These are phyloP conservation scores for Ambrosia artemisiifolia DNA, from an alignment of 129 eudicot species.

Conservation along the genomic window DNA sequence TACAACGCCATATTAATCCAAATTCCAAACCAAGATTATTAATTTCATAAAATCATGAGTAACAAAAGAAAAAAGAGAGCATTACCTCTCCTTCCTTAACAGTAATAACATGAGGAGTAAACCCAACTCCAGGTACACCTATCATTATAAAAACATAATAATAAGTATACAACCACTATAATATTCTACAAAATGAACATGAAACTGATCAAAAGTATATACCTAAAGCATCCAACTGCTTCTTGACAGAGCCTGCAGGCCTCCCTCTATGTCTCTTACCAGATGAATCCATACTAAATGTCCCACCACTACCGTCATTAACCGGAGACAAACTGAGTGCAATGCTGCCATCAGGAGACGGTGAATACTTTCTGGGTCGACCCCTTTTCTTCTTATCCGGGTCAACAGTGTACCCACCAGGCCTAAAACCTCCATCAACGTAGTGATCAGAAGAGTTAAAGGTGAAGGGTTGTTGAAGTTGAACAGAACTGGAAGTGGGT, in stretches of 20 bases:
- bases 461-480: constrained; percentile 33
- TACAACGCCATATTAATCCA: not conserved
- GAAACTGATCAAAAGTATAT: not conserved
- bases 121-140: constrained; percentile 79
- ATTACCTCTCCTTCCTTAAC: constrained; percentile 80
- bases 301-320: constrained; percentile 32
- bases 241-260: constrained; percentile 84
- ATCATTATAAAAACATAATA: constrained; percentile 17
- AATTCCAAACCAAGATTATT: constrained; percentile 7
- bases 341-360: constrained; percentile 62
- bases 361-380: constrained; percentile 71
- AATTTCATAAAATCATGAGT: not conserved
- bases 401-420: constrained; percentile 46
- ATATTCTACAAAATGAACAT: not conserved
- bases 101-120: constrained; percentile 84
- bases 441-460: constrained; percentile 30
- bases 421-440: constrained; percentile 48
- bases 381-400: constrained; percentile 72
- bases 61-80: not conserved
- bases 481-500: constrained; percentile 7
- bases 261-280: constrained; percentile 62
- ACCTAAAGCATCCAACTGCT: constrained; percentile 89
- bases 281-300: constrained; percentile 32
- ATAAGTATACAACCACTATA: not conserved
- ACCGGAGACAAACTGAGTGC: constrained; percentile 58